A percentile compares a stretch with the other conserved stretches of the same genome.
Evolutionary conservation across 2,329 filamentous ascomycete genomes (phyloP).

Genomic region (Paecilomyces sp.): DNA sequence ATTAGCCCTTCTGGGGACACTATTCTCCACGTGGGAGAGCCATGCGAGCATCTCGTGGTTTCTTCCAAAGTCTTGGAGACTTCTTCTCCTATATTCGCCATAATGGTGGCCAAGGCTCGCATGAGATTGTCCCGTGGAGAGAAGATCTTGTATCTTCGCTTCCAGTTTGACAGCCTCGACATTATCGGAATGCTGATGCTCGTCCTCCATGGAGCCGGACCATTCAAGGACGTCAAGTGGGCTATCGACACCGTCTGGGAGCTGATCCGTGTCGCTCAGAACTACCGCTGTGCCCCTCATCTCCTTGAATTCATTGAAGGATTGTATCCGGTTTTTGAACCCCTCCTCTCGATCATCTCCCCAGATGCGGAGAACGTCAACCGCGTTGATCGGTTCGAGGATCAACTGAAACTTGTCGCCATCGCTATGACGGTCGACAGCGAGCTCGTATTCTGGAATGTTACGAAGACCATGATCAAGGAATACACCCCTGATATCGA

Average conservation of each 20-base stretch:
- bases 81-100: neutral
- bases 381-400: neutral
- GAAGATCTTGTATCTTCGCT: neutral
- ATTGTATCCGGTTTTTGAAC: neutral
- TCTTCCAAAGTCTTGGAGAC: neutral
- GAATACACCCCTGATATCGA: neutral
- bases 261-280: neutral
- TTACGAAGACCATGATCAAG: neutral
- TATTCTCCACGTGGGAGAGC: neutral
- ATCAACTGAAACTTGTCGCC: neutral
- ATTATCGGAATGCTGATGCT: neutral
- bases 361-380: neutral
- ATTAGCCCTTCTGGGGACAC: neutral
- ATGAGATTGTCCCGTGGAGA: neutral
- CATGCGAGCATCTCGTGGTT: neutral
- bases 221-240: neutral
- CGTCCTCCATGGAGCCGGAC: neutral
- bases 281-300: neutral
- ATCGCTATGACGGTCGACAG: neutral
- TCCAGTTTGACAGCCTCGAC: neutral
- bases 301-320: neutral
- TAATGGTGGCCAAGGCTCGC: neutral
- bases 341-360: neutral
- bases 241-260: neutral
- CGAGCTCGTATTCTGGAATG: neutral